These are phyloP conservation scores for Limtongozyma cylindracea DNA, from an alignment of 805 yeast species.

Conservation along the genomic window DNA sequence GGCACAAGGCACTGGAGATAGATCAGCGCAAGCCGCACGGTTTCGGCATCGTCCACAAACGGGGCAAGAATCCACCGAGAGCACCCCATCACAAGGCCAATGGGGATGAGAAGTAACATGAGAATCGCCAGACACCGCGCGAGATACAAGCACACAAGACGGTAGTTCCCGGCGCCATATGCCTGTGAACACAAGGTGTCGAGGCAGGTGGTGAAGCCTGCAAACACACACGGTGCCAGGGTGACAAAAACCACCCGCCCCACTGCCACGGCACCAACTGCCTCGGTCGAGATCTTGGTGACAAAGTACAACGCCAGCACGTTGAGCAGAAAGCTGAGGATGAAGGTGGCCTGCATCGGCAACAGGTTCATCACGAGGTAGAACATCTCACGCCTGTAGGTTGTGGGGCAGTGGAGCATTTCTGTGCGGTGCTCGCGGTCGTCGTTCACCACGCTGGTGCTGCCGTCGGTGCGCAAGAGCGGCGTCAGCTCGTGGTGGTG, in stretches of 20 bases:
- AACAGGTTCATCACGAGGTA: constrained; percentile 4
- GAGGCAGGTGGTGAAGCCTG: constrained; percentile 7
- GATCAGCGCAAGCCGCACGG: too few species aligned
- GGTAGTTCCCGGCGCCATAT: constrained; percentile 4
- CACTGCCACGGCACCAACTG: constrained; percentile 7
- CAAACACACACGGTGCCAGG: constrained; percentile 6
- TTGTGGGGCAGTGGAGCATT: not conserved
- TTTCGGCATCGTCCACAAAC: too few species aligned
- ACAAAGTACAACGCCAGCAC: constrained; percentile 6
- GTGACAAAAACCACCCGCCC: constrained; percentile 7
- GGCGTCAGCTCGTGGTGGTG: too few species aligned
- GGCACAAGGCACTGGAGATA: too few species aligned
- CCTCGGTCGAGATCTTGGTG: constrained; percentile 6
- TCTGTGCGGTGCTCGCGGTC: too few species aligned
- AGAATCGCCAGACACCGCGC: constrained; percentile 7
- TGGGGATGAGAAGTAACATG: too few species aligned
- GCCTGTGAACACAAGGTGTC: constrained; percentile 8
- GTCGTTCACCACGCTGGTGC: too few species aligned
- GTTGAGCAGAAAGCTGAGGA: constrained; percentile 5
- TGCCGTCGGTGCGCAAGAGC: too few species aligned
- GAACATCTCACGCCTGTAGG: constrained; percentile 1
- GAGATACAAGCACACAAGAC: constrained; percentile 6
- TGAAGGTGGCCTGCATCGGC: constrained; percentile 5
- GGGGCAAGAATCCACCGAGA: too few species aligned
- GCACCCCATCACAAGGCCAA: too few species aligned